Percentiles rank a stretch among this genome's conserved stretches.
These are phyloP conservation scores for Aureoboletus auriporus DNA, from an alignment of 768 basidiomycete species.

Conservation along the genomic window DNA sequence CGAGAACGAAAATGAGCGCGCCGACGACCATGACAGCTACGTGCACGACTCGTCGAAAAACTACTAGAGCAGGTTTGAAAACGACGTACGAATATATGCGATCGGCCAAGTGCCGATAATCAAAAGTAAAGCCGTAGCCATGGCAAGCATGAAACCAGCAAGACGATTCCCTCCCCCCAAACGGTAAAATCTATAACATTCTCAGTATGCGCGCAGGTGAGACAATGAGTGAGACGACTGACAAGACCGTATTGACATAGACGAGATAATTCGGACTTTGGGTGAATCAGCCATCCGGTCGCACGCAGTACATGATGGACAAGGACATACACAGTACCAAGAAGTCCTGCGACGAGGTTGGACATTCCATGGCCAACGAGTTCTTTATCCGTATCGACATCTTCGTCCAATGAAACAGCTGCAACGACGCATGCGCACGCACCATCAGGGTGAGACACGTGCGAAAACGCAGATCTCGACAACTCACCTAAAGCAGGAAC, in stretches of 20 bases:
- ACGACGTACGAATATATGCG: conserved; percentile 78
- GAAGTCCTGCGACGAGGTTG: conserved; percentile 74
- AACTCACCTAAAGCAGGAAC: conserved; percentile 79
- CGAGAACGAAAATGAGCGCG: conserved; percentile 90
- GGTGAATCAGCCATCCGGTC: conserved; percentile 5
- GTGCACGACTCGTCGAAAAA: background rate
- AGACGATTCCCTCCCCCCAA: conserved; percentile 85
- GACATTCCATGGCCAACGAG: conserved; percentile 91
- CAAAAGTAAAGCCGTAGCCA: conserved; percentile 66
- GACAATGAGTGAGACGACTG: conserved; percentile 16
- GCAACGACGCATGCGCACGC: background rate
- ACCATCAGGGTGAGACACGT: background rate
- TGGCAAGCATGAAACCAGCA: conserved; percentile 81
- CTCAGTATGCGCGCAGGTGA: background rate
- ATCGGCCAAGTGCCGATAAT: conserved; percentile 86
- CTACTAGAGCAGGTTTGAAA: background rate
- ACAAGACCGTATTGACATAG: conserved; percentile 84
- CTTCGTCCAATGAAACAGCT: conserved; percentile 87
- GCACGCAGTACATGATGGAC: background rate
- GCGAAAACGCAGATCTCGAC: background rate
- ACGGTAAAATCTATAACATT: conserved; percentile 68
- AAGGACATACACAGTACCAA: conserved; percentile 72
- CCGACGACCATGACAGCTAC: conserved; percentile 88
- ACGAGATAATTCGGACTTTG: conserved; percentile 79
- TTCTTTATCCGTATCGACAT: conserved; percentile 90